phyloP scores from a whole-genome alignment of 768 basidiomycete genomes.

The Floccularia luteovirens region DNA sequence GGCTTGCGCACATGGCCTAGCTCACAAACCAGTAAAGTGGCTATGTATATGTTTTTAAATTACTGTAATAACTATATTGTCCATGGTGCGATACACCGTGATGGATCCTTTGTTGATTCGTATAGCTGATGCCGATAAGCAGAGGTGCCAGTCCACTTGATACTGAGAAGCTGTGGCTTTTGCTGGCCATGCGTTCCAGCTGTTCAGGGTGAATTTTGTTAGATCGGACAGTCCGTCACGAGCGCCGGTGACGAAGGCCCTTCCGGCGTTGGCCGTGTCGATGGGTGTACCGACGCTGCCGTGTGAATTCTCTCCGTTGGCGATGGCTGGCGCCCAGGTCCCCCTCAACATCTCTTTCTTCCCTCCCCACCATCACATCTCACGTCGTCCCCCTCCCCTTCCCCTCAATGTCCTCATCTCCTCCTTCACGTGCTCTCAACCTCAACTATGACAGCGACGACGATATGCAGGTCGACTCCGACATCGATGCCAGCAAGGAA shows the following conservation, averaged over 20 bases:
- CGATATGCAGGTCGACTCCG: conserved; percentile 70
- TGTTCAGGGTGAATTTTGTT: background rate
- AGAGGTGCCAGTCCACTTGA: too few species aligned
- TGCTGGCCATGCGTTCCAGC: too few species aligned
- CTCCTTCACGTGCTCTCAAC: conserved; percentile 35
- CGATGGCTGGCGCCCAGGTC: conserved; percentile 45
- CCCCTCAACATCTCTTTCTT: conserved; percentile 29
- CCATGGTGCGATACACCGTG: too few species aligned
- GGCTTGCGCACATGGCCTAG: too few species aligned
- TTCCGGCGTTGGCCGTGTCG: conserved; percentile 55
- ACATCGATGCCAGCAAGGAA: conserved; percentile 37
- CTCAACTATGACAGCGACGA: conserved; percentile 55
- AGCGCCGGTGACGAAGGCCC: conserved; percentile 49
- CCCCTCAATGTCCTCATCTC: conserved; percentile 17
- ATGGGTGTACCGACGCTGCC: conserved; percentile 48
- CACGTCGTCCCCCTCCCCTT: conserved; percentile 12
- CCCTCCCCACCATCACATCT: conserved; percentile 26
- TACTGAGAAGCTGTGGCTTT: too few species aligned
- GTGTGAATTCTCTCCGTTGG: conserved; percentile 50
- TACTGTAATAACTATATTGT: too few species aligned
- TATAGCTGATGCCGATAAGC: too few species aligned
- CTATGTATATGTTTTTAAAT: too few species aligned
- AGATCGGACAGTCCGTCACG: conserved; percentile 44
- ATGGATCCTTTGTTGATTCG: too few species aligned
- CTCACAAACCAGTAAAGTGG: too few species aligned